phyloP scores from a whole-genome alignment of 2,329 filamentous ascomycete genomes.

The Acrodontium crateriforme region DNA sequence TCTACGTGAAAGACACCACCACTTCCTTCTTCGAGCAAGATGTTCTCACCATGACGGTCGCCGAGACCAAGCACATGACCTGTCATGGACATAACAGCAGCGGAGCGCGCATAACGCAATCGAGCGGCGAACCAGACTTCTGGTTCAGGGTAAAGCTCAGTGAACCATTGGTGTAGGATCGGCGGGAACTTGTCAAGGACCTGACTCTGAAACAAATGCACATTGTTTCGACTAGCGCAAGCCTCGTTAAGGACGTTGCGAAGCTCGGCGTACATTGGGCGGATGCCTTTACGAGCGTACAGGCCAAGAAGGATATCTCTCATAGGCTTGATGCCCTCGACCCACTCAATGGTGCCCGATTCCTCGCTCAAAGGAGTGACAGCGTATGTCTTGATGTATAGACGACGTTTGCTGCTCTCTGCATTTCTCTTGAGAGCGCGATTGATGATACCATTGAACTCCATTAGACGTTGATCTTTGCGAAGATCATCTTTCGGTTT shows the following conservation, averaged over 20 bases:
- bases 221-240: constrained; percentile 47
- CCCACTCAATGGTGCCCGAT: constrained; percentile 96
- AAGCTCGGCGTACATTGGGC: constrained; percentile 53
- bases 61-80: constrained; percentile 87
- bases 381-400: constrained; percentile 94
- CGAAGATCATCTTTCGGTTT: constrained; percentile 97
- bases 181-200: constrained; percentile 58
- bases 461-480: constrained; percentile 96
- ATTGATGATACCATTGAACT: constrained; percentile 98
- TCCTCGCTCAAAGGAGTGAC: constrained; percentile 96
- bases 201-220: constrained; percentile 56
- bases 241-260: constrained; percentile 48
- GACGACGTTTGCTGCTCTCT: constrained; percentile 74
- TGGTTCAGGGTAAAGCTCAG: constrained; percentile 86
- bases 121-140: constrained; percentile 83
- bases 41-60: constrained; percentile 93
- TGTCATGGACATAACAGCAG: constrained; percentile 99
- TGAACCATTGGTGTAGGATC: constrained; percentile 86
- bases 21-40: constrained; percentile 84
- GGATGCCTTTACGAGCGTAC: constrained; percentile 61
- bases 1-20: constrained; percentile 95
- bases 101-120: constrained; percentile 79
- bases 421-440: constrained; percentile 81
- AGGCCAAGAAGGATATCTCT: constrained; percentile 75
- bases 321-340: constrained; percentile 86